phyloP scores from a whole-genome alignment of 2,329 filamentous ascomycete genomes.

The Talaromyces sp. region DNA sequence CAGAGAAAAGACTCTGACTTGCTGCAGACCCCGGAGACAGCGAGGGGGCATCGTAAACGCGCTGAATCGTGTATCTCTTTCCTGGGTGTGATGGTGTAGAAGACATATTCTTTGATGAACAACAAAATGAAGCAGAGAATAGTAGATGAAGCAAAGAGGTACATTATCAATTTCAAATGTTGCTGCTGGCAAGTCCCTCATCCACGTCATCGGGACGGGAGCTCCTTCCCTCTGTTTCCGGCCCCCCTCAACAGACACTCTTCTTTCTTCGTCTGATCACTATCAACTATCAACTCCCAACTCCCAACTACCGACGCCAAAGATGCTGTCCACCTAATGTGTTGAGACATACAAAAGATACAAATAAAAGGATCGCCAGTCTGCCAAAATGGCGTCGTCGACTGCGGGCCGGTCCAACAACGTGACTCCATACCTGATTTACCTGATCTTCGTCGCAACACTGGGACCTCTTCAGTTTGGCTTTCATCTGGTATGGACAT shows the following conservation, averaged over 20 bases:
- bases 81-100: no score
- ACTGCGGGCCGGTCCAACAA: conserved; percentile 13
- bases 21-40: neutral
- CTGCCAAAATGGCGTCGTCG: neutral
- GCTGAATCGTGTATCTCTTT: no score
- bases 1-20: no score
- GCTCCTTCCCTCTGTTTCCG: neutral
- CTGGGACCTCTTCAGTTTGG: conserved; percentile 90
- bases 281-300: no score
- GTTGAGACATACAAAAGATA: no score
- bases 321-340: no score
- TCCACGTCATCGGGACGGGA: neutral
- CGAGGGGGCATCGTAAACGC: neutral
- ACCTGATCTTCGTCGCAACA: conserved; percentile 69
- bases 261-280: neutral
- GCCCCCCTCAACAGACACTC: neutral
- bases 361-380: no score
- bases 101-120: neutral
- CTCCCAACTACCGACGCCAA: no score
- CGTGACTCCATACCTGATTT: conserved; percentile 70
- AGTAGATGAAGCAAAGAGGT: neutral
- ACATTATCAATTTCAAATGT: neutral
- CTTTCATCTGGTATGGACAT: conserved; percentile 68
- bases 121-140: neutral
- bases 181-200: neutral